A percentile compares a stretch with the other conserved stretches of the same genome.
Conservation (phyloP, 73 alveolate species). For the Symbiodinium pilosum region DNA sequence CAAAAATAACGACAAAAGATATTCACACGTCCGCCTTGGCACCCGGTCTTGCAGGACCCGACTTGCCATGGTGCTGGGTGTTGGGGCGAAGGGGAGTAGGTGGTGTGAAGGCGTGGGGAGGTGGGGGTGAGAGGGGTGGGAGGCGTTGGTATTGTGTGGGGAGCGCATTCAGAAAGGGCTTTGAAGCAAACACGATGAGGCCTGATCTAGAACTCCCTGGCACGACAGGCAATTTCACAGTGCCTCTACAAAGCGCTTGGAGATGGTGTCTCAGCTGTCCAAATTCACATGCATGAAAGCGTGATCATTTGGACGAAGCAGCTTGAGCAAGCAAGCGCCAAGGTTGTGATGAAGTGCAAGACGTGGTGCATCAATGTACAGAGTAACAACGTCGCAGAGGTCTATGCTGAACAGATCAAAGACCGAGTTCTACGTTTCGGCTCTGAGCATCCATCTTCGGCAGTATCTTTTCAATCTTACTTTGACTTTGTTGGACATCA, state of each 20-base stretch:
- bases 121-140: too few relatives aligned
- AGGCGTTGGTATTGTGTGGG: too few relatives aligned
- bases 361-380: slow-evolving; percentile 54
- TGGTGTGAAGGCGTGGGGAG: background rate
- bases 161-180: too few relatives aligned
- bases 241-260: slow-evolving; percentile 71
- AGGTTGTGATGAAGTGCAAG: slow-evolving; percentile 86
- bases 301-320: too few relatives aligned
- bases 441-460: slow-evolving; percentile 28
- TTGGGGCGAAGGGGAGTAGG: background rate
- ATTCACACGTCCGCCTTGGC: too few relatives aligned
- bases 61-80: background rate
- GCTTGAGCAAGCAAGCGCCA: background rate
- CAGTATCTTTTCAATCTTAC: slow-evolving; percentile 64
- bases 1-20: too few relatives aligned
- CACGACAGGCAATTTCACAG: slow-evolving; percentile 37
- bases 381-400: slow-evolving; percentile 60
- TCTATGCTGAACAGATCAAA: slow-evolving; percentile 66
- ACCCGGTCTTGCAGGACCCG: background rate
- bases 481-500: slow-evolving; percentile 78
- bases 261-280: slow-evolving; percentile 19
- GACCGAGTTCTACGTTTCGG: slow-evolving; percentile 63
- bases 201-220: too few relatives aligned
- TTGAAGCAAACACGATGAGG: too few relatives aligned
- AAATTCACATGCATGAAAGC: too few relatives aligned